phyloP scores from a whole-genome alignment of 1,284 basidiomycete genomes.

The Boletus subluridellus region DNA sequence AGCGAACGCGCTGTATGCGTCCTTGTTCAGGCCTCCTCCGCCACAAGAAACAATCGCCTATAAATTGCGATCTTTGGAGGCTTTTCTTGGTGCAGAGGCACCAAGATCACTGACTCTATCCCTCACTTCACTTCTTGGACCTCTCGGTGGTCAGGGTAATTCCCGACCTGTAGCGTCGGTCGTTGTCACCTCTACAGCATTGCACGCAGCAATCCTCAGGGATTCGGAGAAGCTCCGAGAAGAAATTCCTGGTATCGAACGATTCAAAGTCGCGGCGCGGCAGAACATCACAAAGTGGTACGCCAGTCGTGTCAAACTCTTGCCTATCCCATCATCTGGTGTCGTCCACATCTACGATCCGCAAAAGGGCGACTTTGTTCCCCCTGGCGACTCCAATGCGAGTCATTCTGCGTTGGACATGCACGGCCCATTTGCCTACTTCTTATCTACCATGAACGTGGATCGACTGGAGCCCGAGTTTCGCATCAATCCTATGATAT shows the following conservation, averaged over 20 bases:
- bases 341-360: constrained; percentile 64
- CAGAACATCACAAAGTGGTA: constrained; percentile 77
- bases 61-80: constrained; percentile 53
- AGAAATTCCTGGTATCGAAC: constrained; percentile 70
- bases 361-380: constrained; percentile 44
- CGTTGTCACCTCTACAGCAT: constrained; percentile 71
- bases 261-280: constrained; percentile 82
- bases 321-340: constrained; percentile 40
- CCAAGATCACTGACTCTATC: constrained; percentile 56
- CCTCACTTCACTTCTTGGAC: constrained; percentile 46
- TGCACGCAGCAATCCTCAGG: constrained; percentile 86
- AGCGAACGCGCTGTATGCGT: constrained; percentile 89
- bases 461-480: constrained; percentile 83
- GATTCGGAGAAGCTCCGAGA: constrained; percentile 76
- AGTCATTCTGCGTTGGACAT: constrained; percentile 43
- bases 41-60: constrained; percentile 36
- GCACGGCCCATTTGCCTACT: constrained; percentile 84
- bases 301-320: constrained; percentile 54
- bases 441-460: constrained; percentile 76
- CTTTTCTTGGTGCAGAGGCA: constrained; percentile 39
- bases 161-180: constrained; percentile 41
- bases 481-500: constrained; percentile 37
- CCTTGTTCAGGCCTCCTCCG: constrained; percentile 47
- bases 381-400: constrained; percentile 37
- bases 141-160: constrained; percentile 23